Percentiles rank a stretch among this genome's conserved stretches.
Evolutionary conservation across 208 protist species (phyloP).

Genomic region (Trypanosoma cruzi): DNA sequence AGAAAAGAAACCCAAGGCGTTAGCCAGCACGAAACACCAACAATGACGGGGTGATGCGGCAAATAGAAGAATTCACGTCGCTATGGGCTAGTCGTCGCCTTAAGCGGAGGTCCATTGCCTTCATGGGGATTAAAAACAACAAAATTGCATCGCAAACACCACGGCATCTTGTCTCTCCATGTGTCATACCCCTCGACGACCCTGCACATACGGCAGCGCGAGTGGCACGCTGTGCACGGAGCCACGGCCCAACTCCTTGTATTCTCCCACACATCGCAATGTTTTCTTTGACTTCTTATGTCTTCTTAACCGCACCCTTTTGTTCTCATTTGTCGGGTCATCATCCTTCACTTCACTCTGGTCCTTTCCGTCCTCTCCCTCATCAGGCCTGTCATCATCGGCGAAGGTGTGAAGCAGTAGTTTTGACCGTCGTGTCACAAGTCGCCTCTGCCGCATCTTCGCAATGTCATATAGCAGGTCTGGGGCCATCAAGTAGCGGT

Average conservation of each 20-base stretch:
- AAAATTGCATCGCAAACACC: constrained; percentile 3
- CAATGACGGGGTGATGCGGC: too few species aligned
- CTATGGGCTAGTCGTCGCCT: too few species aligned
- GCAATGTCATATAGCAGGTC: constrained; percentile 84
- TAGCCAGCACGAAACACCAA: too few species aligned
- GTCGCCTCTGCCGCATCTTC: constrained; percentile 69
- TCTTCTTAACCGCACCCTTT: neutral
- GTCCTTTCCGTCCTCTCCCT: constrained; percentile 19
- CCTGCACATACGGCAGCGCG: constrained; percentile 81
- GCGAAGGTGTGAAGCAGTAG: constrained; percentile 75
- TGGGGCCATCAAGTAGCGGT: constrained; percentile 83
- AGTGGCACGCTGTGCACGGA: constrained; percentile 82
- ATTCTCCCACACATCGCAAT: constrained; percentile 38
- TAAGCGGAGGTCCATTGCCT: neutral
- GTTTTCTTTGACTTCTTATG: constrained; percentile 4
- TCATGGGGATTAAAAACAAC: constrained; percentile 7
- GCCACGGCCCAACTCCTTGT: constrained; percentile 65
- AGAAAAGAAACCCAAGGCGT: too few species aligned
- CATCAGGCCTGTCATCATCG: constrained; percentile 45
- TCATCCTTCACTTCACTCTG: constrained; percentile 23
- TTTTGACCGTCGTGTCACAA: constrained; percentile 65
- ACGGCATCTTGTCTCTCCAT: constrained; percentile 3
- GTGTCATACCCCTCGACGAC: constrained; percentile 34
- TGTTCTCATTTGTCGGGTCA: constrained; percentile 3
- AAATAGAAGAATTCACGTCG: too few species aligned